Evolutionary conservation across 768 basidiomycete species (phyloP), one percentile per base, ranked within the genome.

Genomic region (Asterophora lycoperdoides): DNA sequence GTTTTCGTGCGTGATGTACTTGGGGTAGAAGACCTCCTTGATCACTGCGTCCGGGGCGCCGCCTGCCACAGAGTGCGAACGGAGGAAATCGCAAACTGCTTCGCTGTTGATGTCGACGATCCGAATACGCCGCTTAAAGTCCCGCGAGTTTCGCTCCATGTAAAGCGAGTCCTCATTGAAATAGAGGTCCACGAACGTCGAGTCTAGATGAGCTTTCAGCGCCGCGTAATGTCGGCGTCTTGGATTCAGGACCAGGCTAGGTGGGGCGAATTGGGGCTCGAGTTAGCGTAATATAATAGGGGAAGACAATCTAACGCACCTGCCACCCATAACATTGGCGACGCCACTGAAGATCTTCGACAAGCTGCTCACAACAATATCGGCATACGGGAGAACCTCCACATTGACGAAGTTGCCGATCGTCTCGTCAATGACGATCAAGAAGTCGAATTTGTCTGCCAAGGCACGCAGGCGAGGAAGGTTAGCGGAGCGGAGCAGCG

Each of bases 101-200:
- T 91, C 84, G 3, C 94, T 74, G 64, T 95, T 98, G 28, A 66
- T 64, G 64, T 98, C 91, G 66, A 95, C 91, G 45, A 72, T 64
- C 47, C 73, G 73, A 56, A 93, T 77, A 46, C 95, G 89, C 7
- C 70, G 73, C 44, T 76, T 68, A 72, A 95, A 97, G 68, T 96
- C 85, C 43, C 95, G 89, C 14, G 95, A 98, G 69, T 99, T 99
- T 56, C 94, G 88, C 64, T 99, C 95, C 88, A 99, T 89, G 74
- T 84, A 95, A 48, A 97, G 81, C 35, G 90, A 93, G 60, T 99
- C 95, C 64, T 93, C 89, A 60, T 81, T 76, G 56, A 86, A 97
- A 69, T 91, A 97, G 18, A 72, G 70, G 62, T 99, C 94, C 63
- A 95, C 90, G 65, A 83, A 97, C 5, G 64, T 70, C 7, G 70